Evolutionary conservation across 306 rosid species (phyloP).

Genomic region (Lathyrus sativus): DNA sequence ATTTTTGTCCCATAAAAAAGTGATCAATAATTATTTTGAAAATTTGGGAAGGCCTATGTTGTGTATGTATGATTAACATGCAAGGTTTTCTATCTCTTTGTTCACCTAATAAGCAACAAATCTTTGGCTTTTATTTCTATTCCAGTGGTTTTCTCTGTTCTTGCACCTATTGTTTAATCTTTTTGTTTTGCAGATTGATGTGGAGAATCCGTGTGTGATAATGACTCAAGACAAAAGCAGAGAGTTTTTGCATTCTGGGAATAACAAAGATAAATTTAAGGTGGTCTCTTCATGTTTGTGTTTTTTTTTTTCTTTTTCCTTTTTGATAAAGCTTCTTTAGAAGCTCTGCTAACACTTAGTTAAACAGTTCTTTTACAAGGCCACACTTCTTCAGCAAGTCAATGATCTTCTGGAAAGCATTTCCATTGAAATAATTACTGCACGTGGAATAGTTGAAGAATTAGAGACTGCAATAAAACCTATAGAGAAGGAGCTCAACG

Average conservation of each 20-base stretch:
- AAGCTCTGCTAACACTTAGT: conserved; percentile 48
- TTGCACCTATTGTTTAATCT: conserved; percentile 21
- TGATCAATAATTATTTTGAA: conserved; percentile 18
- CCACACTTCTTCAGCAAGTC: conserved; percentile 95
- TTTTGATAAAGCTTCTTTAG: conserved; percentile 30
- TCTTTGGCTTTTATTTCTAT: background rate
- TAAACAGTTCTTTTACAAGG: conserved; percentile 92
- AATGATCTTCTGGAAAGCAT: conserved; percentile 76
- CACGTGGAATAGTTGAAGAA: conserved; percentile 58
- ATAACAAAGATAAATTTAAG: conserved; percentile 87
- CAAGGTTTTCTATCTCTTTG: conserved; percentile 7
- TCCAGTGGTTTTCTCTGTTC: conserved; percentile 8
- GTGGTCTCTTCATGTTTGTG: conserved; percentile 46
- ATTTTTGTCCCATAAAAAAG: background rate
- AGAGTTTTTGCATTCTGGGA: conserved; percentile 94
- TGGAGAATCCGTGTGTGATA: conserved; percentile 90
- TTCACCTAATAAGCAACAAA: background rate
- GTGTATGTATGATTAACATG: conserved; percentile 17
- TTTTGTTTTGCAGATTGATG: conserved; percentile 73
- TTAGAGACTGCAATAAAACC: conserved; percentile 79
- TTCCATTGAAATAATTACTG: conserved; percentile 50
- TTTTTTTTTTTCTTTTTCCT: background rate
- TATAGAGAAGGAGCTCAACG: conserved; percentile 74
- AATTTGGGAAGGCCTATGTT: conserved; percentile 9
- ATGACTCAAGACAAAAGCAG: conserved; percentile 96